Base-by-base conservation (phyloP, 257 asterid genomes). In the Solanum etuberosum region DNA sequence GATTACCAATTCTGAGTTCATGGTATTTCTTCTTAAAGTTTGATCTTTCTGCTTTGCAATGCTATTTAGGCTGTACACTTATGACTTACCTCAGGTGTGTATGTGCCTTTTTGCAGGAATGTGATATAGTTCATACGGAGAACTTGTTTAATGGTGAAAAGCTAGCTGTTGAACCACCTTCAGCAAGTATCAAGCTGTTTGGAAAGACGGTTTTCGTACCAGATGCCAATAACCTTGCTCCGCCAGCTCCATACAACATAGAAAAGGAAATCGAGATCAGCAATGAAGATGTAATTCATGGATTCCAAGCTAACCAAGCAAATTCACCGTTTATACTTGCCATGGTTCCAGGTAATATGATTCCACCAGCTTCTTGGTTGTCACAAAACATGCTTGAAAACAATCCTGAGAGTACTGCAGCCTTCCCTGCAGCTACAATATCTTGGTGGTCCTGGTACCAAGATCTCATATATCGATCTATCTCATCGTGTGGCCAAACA, bases 201-300 rank as follows among this genome's bases (percentile, higher is more conserved):
- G 99, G 99, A 80, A 93, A 90, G 90, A 96, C 93, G 0, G 93
- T 96, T 13, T 83, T 88, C 83, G 90, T 94, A 42, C 88, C 89
- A 78, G 95, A 91, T 70, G 63, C 91, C 29, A 85, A 86, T 25
- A 89, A 89, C 78, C 86, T 88, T 85, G 86, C 90, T 89, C 42
- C 67, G 70, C 88, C 83, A 86, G 89, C 54, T 23, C 18, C 54
- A 37, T 89, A 90, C 83, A 88, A 81, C 54, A 65, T 76, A 10
- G 80, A 86, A 48, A 89, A 87, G 86, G 87, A 87, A 73, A 76
- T 74, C 2, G 68, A 83, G 77, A 88, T 61, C 86, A 67, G 80
- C 51, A 27, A 85, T 27, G 89, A 72, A 42, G 87, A 57, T 37
- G 83, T 63, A 29, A 34, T 87, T 63, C 87, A 86, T 6, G 85